Evolutionary conservation across 495 filamentous ascomycete species (phyloP).

Genomic region (Podospora sp.): DNA sequence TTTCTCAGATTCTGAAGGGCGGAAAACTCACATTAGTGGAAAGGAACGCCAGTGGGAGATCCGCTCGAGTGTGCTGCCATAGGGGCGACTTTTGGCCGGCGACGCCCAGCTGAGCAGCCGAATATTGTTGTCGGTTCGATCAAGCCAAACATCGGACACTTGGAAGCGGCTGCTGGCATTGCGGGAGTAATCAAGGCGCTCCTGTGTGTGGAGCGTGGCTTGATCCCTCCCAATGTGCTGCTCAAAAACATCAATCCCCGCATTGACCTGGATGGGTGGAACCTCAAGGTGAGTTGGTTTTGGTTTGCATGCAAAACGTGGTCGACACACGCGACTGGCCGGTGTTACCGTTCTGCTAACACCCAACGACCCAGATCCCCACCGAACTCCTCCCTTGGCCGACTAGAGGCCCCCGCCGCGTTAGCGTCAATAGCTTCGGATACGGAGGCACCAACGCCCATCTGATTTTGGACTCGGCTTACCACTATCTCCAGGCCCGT

Average conservation of each 20-base stretch:
- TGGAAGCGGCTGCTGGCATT: slow-evolving; percentile 51
- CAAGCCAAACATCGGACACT: slow-evolving; percentile 60
- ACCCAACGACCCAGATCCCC: slow-evolving; percentile 13
- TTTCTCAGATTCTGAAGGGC: no score
- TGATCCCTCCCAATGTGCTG: slow-evolving; percentile 38
- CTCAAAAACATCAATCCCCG: slow-evolving; percentile 37
- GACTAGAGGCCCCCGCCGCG: slow-evolving; percentile 35
- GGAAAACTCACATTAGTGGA: no score
- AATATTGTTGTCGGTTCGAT: slow-evolving; percentile 45
- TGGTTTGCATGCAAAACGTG: no score
- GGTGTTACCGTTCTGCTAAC: no score
- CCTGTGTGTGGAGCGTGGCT: slow-evolving; percentile 50
- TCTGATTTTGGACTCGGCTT: slow-evolving; percentile 50
- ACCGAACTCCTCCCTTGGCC: slow-evolving; percentile 38
- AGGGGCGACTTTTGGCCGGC: slow-evolving; percentile 14
- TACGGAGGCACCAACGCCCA: slow-evolving; percentile 64
- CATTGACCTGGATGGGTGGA: slow-evolving; percentile 35
- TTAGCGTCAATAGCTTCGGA: slow-evolving; percentile 59
- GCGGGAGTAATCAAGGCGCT: slow-evolving; percentile 53
- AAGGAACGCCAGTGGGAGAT: slow-evolving; percentile 49
- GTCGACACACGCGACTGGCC: no score
- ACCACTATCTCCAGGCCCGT: slow-evolving; percentile 18
- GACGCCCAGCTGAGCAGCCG: no score
- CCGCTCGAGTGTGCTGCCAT: slow-evolving; percentile 49
- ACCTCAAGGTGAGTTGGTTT: slow-evolving; percentile 30